These are phyloP conservation scores for Lachnellula willkommii DNA, from an alignment of 2,329 filamentous ascomycete genomes.

Conservation along the genomic window DNA sequence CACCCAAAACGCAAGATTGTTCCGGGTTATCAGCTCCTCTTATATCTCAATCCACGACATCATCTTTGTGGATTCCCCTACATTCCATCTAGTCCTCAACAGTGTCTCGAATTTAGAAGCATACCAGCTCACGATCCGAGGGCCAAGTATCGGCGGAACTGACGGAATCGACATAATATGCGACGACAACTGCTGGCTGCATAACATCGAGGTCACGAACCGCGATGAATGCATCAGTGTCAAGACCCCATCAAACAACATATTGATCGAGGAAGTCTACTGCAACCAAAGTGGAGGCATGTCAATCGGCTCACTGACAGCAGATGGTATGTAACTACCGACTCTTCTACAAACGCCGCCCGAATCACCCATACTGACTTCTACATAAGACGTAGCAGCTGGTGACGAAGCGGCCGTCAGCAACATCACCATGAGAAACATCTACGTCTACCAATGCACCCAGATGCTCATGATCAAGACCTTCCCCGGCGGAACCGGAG, in stretches of 20 bases:
- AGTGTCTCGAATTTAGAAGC: slow-evolving; percentile 34
- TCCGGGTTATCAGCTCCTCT: slow-evolving; percentile 21
- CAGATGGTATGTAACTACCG: slow-evolving; percentile 5
- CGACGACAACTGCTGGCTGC: slow-evolving; percentile 34
- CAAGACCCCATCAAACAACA: slow-evolving; percentile 34
- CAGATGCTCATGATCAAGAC: slow-evolving; percentile 37
- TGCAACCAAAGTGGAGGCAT: slow-evolving; percentile 36
- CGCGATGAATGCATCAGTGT: slow-evolving; percentile 36
- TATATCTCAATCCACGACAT: slow-evolving; percentile 30
- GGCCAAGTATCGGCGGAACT: slow-evolving; percentile 33
- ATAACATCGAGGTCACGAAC: slow-evolving; percentile 35
- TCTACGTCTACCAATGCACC: slow-evolving; percentile 33
- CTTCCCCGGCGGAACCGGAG: slow-evolving; percentile 33
- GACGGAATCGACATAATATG: slow-evolving; percentile 35
- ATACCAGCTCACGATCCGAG: slow-evolving; percentile 36
- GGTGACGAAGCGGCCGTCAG: slow-evolving; percentile 6
- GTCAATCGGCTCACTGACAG: slow-evolving; percentile 33
- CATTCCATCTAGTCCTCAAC: slow-evolving; percentile 36
- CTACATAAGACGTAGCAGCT: not conserved
- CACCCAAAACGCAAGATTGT: slow-evolving; percentile 24
- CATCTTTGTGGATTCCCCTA: slow-evolving; percentile 32
- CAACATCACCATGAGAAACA: slow-evolving; percentile 29
- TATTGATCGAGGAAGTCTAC: slow-evolving; percentile 33
- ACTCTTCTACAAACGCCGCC: not conserved
- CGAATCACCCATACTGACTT: not conserved